Evolutionary conservation across 805 yeast genomes (phyloP).

Genomic region (Ogataea haglerorum): DNA sequence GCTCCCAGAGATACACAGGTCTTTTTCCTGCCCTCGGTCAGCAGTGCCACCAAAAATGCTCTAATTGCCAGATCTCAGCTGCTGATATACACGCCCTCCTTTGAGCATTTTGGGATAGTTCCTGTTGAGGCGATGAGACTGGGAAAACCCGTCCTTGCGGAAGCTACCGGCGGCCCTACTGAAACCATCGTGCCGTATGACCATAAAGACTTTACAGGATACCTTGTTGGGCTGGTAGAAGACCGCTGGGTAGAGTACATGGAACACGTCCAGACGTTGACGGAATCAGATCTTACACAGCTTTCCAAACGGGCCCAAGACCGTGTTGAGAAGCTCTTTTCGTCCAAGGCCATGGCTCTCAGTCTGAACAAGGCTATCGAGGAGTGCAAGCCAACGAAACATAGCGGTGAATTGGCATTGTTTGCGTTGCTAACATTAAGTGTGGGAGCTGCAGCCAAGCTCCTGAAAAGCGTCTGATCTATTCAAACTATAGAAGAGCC

Average conservation of each 20-base stretch:
- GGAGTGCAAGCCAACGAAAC: constrained; percentile 10
- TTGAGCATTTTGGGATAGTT: constrained; percentile 96
- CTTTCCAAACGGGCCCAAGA: constrained; percentile 26
- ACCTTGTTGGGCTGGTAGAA: constrained; percentile 47
- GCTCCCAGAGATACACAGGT: constrained; percentile 27
- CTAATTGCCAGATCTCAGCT: constrained; percentile 56
- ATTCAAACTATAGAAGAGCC: background rate
- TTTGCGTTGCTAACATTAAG: constrained; percentile 1
- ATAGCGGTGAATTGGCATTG: constrained; percentile 1
- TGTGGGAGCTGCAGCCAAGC: background rate
- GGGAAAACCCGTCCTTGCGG: constrained; percentile 81
- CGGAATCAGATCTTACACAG: constrained; percentile 7
- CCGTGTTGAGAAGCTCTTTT: constrained; percentile 39
- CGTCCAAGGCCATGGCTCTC: constrained; percentile 43
- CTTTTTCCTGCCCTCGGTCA: constrained; percentile 73
- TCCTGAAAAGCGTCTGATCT: background rate
- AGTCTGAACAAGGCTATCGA: constrained; percentile 18
- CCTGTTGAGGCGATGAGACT: constrained; percentile 92
- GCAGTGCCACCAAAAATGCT: constrained; percentile 58
- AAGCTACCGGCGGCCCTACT: constrained; percentile 87
- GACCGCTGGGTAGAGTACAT: constrained; percentile 55
- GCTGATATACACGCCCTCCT: constrained; percentile 82
- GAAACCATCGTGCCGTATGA: constrained; percentile 58
- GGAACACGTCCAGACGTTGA: constrained; percentile 32
- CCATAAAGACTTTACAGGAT: constrained; percentile 49